Conservation (phyloP, 1,284 basidiomycete species). For the Mycosarcoma mackinlayi region DNA sequence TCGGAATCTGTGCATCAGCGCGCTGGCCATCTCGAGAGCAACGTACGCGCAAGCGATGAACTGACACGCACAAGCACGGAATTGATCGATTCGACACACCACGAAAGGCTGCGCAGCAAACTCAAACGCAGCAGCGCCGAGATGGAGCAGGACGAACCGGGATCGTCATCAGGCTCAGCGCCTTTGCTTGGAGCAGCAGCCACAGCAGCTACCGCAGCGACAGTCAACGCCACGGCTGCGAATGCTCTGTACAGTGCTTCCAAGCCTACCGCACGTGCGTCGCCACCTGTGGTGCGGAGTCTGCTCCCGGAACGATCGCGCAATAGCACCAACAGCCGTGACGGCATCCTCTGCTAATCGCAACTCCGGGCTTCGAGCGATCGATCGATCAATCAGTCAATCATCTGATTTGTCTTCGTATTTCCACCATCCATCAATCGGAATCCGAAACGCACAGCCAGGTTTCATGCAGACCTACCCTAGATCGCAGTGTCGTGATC, state of each 20-base stretch:
- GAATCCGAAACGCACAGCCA: too few relatives aligned
- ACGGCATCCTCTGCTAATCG: conserved; percentile 35
- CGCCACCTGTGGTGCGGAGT: conserved; percentile 21
- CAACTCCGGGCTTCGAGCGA: not conserved
- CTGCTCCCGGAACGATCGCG: conserved; percentile 23
- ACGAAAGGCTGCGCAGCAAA: conserved; percentile 15
- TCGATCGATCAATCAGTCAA: too few relatives aligned
- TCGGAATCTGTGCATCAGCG: conserved; percentile 23
- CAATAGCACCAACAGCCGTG: conserved; percentile 21
- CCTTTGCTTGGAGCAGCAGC: not conserved
- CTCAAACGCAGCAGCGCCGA: conserved; percentile 37
- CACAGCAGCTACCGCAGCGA: too few relatives aligned
- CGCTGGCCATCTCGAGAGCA: conserved; percentile 14
- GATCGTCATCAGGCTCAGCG: not conserved
- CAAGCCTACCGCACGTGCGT: conserved; percentile 17
- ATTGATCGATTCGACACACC: not conserved
- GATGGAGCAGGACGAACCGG: conserved; percentile 31
- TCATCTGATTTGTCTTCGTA: too few relatives aligned
- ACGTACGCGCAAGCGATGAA: not conserved
- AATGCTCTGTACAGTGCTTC: conserved; percentile 5
- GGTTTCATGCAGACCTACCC: too few relatives aligned
- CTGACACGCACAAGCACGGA: not conserved
- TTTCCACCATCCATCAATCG: too few relatives aligned
- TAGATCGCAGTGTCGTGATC: too few relatives aligned
- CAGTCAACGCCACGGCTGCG: not conserved